A percentile compares a stretch with the other conserved stretches of the same genome.
Evolutionary conservation across 805 yeast genomes (phyloP).

Genomic region (Pichia membranifaciens): DNA sequence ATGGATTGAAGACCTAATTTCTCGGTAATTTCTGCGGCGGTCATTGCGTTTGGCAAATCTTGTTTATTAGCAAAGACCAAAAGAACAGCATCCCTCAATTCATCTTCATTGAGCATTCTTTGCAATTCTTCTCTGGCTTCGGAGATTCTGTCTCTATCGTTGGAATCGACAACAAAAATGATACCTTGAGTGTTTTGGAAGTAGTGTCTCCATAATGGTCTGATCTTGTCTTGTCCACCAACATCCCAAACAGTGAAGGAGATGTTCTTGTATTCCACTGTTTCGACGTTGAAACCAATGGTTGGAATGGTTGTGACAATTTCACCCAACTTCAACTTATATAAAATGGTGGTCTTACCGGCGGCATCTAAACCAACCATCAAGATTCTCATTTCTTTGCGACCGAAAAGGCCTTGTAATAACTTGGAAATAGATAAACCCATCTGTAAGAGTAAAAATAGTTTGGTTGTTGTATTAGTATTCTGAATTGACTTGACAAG

Average conservation of each 20-base stretch:
- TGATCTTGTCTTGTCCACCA: constrained; percentile 99
- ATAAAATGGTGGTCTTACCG: constrained; percentile 95
- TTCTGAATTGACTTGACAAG: neutral
- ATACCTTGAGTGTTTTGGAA: constrained; percentile 98
- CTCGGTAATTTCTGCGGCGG: constrained; percentile 97
- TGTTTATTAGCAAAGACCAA: constrained; percentile 97
- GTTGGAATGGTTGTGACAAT: constrained; percentile 95
- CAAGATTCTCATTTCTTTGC: constrained; percentile 95
- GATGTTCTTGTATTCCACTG: constrained; percentile 95
- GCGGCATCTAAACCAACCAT: constrained; percentile 99
- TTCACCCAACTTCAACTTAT: constrained; percentile 92
- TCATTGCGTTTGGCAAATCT: constrained; percentile 98
- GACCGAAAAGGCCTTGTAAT: constrained; percentile 92
- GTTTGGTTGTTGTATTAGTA: neutral
- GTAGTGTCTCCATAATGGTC: constrained; percentile 98
- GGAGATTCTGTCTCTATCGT: constrained; percentile 95
- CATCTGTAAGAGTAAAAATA: constrained; percentile 44
- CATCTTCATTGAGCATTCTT: constrained; percentile 98
- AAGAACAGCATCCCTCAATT: constrained; percentile 91
- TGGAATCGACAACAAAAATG: constrained; percentile 94
- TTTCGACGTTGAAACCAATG: constrained; percentile 95
- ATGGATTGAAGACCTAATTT: constrained; percentile 94
- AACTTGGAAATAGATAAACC: constrained; percentile 93
- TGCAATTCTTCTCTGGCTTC: constrained; percentile 98
- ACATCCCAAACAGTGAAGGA: constrained; percentile 98